Base-by-base conservation (phyloP, 768 basidiomycete genomes). In the Clitopilus hobsonii region DNA sequence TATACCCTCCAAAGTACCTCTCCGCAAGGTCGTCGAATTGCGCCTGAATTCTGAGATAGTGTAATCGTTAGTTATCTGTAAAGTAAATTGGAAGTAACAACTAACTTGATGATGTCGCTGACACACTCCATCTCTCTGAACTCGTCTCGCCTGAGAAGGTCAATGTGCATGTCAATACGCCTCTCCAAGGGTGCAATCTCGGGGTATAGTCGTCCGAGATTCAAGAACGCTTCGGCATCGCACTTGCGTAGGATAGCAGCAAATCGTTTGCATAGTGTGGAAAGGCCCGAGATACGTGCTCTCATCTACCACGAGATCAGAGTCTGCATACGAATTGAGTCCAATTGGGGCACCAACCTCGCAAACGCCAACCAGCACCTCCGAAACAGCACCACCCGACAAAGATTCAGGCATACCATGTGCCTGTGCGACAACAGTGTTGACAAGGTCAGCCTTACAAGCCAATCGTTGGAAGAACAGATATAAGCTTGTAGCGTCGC, bases 41-140 rank as follows among this genome's bases (percentile, higher is more conserved):
- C 0, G 90, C 86, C 61, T 94, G 85, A 69, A 98, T 86, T 73
- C 94, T 97, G 61, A 26, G 20, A 14, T n/a, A 2, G 30, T 18
- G 11, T 20, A 20, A 23, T 20, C 41, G 22, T n/a, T 18, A 45
- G n/a, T 20, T 23, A 16, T 18, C n/a, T 10, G 11, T 20, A 20
- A 20, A 20, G 2, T 45, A 18, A 20, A 3, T n/a, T 20, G 29
- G 1, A 13, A 27, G 48, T 51, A 18, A 8, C 7, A 24, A 74
- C 88, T 55, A 63, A 95, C 95, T 89, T 94, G 60, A 81, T 76
- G 38, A 98, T 77, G 65, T 98, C 97, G 61, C 80, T 86, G 18
- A 91, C 92, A 69, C 95, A 98, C 64, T 98, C 96, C 73, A 88
- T 82, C 69, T 94, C 95, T 22, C 88, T 81, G 74, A 99, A 95